These are phyloP conservation scores for Epicoccum nigrum DNA, from an alignment of 2,329 filamentous ascomycete genomes.

Conservation along the genomic window DNA sequence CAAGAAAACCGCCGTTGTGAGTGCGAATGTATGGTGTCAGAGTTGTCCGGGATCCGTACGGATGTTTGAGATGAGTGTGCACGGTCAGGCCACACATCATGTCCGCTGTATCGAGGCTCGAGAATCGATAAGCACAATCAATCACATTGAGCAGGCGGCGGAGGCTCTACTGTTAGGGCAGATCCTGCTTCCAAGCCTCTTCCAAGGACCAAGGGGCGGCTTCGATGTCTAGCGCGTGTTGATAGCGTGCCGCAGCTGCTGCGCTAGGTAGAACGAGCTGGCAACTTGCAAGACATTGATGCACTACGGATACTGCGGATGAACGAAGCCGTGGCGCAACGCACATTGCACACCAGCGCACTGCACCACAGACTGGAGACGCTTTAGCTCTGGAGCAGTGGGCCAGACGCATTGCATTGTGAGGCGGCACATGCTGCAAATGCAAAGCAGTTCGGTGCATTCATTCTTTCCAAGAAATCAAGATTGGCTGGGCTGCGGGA, in stretches of 20 bases:
- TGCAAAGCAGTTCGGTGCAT: too few species aligned
- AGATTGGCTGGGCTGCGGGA: conserved; percentile 16
- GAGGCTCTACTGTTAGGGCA: conserved; percentile 4
- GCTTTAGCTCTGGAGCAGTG: background rate
- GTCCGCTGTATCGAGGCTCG: conserved; percentile 11
- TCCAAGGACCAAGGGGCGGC: conserved; percentile 3
- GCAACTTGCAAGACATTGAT: too few species aligned
- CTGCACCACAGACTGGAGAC: background rate
- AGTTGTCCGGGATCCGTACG: conserved; percentile 6
- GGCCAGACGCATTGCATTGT: conserved; percentile 9
- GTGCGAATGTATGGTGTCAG: conserved; percentile 11
- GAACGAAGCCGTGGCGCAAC: conserved; percentile 9
- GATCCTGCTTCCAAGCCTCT: conserved; percentile 5
- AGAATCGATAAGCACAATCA: conserved; percentile 4
- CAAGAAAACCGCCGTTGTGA: conserved; percentile 4
- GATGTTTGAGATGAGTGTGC: conserved; percentile 2
- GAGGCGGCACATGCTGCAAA: conserved; percentile 9
- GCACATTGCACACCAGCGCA: background rate
- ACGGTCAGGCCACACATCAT: conserved; percentile 8
- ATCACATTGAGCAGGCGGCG: conserved; percentile 1
- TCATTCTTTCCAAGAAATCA: conserved; percentile 5
- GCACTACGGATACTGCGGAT: conserved; percentile 13
- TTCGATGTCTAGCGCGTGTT: conserved; percentile 4
- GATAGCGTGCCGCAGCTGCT: conserved; percentile 7
- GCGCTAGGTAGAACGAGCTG: conserved; percentile 2